phyloP scores from a whole-genome alignment of 345 rosid genomes.

The Moricandia moricandioides region DNA sequence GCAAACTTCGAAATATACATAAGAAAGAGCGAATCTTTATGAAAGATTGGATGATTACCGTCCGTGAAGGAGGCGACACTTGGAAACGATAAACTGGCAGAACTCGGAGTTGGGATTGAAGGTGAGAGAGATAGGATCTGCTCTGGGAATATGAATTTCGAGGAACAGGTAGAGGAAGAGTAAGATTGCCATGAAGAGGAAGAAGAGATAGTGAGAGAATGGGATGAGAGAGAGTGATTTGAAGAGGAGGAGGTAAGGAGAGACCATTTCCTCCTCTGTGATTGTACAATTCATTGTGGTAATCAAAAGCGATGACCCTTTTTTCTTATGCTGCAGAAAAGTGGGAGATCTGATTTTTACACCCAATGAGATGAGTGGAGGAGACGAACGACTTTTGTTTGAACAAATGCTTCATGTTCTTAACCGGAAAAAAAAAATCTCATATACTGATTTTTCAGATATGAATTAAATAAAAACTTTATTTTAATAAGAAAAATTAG shows the following conservation, averaged over 20 bases:
- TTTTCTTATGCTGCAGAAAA: neutral
- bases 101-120: slow-evolving; percentile 48
- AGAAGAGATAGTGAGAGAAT: slow-evolving; percentile 47
- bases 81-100: slow-evolving; percentile 57
- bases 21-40: neutral
- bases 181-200: slow-evolving; percentile 22
- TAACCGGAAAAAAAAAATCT: too few species aligned
- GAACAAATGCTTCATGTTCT: too few species aligned
- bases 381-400: too few species aligned
- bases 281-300: slow-evolving; percentile 1
- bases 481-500: too few species aligned
- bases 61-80: slow-evolving; percentile 64
- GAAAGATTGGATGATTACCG: slow-evolving; percentile 39
- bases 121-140: slow-evolving; percentile 48
- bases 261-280: slow-evolving; percentile 22
- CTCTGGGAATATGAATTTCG: slow-evolving; percentile 59
- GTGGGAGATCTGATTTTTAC: neutral
- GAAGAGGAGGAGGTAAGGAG: slow-evolving; percentile 49
- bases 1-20: slow-evolving; percentile 8
- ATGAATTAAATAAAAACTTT: too few species aligned
- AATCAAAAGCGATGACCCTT: neutral
- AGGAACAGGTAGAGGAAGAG: slow-evolving; percentile 55
- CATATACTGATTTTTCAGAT: too few species aligned
- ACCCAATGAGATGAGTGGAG: too few species aligned
- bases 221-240: slow-evolving; percentile 52